Evolutionary conservation across 306 rosid species (phyloP).

Genomic region (Citrullus amarus): DNA sequence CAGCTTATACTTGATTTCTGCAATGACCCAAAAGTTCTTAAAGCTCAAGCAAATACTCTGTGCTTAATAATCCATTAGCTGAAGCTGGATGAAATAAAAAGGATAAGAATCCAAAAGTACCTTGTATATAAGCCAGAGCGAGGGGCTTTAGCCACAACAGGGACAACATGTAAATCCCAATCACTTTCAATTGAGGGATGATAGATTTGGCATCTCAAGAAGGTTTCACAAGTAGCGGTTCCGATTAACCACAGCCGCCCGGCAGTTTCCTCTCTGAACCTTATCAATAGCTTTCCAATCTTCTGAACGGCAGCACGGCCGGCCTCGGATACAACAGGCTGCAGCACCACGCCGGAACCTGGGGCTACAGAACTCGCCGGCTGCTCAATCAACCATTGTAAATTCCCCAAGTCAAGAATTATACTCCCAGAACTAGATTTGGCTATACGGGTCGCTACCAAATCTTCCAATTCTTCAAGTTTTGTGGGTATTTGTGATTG

Average conservation of each 20-base stretch:
- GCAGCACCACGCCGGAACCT: slow-evolving; percentile 13
- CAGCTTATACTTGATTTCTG: background rate
- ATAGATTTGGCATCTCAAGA: slow-evolving; percentile 90
- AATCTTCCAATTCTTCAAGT: slow-evolving; percentile 52
- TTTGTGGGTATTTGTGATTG: slow-evolving; percentile 29
- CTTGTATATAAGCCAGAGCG: slow-evolving; percentile 54
- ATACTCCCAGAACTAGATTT: slow-evolving; percentile 24
- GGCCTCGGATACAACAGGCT: slow-evolving; percentile 46
- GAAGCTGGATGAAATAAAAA: slow-evolving; percentile 13
- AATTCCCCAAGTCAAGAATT: slow-evolving; percentile 69
- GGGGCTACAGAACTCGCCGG: slow-evolving; percentile 28
- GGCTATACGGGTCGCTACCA: slow-evolving; percentile 35
- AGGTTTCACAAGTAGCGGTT: slow-evolving; percentile 95
- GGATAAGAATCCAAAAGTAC: slow-evolving; percentile 20
- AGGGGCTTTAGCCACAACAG: slow-evolving; percentile 54
- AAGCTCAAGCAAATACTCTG: slow-evolving; percentile 1
- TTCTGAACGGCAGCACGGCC: slow-evolving; percentile 66
- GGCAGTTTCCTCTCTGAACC: slow-evolving; percentile 32
- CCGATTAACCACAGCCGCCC: slow-evolving; percentile 74
- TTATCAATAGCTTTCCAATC: slow-evolving; percentile 49
- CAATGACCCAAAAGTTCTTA: background rate
- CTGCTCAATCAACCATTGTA: slow-evolving; percentile 83
- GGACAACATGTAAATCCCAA: slow-evolving; percentile 97
- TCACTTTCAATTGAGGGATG: slow-evolving; percentile 90
- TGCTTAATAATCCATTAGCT: slow-evolving; percentile 8